Evolutionary conservation across 352 stramenopile genomes (phyloP).

Genomic region (Globisporangium barbulae): DNA sequence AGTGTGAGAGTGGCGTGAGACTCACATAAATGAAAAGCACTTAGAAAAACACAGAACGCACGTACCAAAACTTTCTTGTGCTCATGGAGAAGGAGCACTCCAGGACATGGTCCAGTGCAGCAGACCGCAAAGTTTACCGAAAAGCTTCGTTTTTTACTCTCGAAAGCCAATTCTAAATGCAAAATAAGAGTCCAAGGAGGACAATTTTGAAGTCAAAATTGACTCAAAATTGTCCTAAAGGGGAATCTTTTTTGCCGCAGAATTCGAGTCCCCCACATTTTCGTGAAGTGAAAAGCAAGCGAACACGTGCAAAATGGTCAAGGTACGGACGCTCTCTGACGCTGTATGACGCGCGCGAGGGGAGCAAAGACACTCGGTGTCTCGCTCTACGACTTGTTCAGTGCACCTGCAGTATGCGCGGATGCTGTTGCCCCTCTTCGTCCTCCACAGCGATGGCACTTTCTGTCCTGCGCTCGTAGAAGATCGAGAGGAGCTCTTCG

Average conservation of each 20-base stretch:
- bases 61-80: too few species aligned
- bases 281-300: neutral
- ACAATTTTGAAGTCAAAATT: neutral
- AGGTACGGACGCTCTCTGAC: conserved; percentile 34
- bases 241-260: too few species aligned
- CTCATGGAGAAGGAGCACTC: too few species aligned
- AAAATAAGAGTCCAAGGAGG: too few species aligned
- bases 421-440: neutral
- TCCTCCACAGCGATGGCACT: neutral
- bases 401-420: neutral
- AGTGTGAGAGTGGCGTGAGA: too few species aligned
- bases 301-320: conserved; percentile 38
- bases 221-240: too few species aligned
- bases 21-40: too few species aligned
- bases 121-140: too few species aligned
- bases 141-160: too few species aligned
- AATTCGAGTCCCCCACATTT: neutral
- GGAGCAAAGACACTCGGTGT: neutral
- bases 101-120: too few species aligned
- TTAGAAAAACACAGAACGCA: too few species aligned
- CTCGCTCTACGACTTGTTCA: neutral
- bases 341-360: neutral
- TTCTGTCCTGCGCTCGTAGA: neutral
- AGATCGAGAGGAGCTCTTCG: neutral
- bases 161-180: too few species aligned